Base-by-base conservation (phyloP, 2,329 filamentous ascomycete species). In the Dryadomyces quercus-mongolicae region DNA sequence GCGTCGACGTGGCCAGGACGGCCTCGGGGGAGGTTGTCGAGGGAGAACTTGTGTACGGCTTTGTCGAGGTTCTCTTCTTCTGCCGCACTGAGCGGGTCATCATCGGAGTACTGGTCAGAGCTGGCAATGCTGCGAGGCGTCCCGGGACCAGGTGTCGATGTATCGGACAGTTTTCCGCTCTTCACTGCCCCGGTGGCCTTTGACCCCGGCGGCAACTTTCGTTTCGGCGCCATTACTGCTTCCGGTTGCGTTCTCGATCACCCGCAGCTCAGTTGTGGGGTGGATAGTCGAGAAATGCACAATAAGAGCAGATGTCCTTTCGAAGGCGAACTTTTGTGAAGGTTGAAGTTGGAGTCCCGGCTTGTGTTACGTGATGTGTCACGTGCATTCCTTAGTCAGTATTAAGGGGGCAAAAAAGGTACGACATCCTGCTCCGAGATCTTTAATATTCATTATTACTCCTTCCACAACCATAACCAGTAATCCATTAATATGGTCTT, bases 181-280 rank as follows among this genome's bases (percentile, higher is more conserved):
- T 84, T 85, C 31, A 51, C 15, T 3, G 71, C 64, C 43, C 70
- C 68, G 53, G 25, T 31, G 25, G 72, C 75, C 55, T 72, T 68
- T 20, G 51, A 47, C 1, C 61, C 70, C 72, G 65, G 65, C 62
- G 57, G 66, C 64, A 84, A 84, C 71, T 88, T 88, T 65, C 85
- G 78, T 71, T 89, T 89, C 18, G 77, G 74, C 59, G 85, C 79
- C 85, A 89, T 88, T 55, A 56, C 25, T 48, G 22, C 34, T 36
- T 20, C 21, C 15, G 20, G 20, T 42, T 15, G n/a, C 22, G 18
- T 22, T 49, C 21, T 40, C 36, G 36, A 40, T 40, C 10, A 16
- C 36, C 36, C 36, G 3, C 36, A 12, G 36, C 36, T 40, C 36
- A 12, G 10, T 40, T 12, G 36, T 40, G 15, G 10, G 15, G 36